Percentiles rank a stretch among this genome's conserved stretches.
Evolutionary conservation across 139 green algal species (phyloP).

Genomic region (Chlorokybus atmophyticus): DNA sequence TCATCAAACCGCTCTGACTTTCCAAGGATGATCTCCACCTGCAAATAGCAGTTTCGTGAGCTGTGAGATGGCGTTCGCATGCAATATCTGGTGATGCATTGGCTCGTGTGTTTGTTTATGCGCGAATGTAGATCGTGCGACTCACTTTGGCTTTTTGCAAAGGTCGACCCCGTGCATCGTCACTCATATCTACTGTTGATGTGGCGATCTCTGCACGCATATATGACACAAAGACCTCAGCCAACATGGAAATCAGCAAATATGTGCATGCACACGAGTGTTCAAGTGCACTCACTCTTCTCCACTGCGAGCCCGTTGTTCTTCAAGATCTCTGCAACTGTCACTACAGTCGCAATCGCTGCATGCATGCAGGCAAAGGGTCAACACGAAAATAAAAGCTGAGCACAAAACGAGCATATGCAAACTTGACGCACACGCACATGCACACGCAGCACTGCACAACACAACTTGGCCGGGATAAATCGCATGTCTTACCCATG

Average conservation of each 20-base stretch:
- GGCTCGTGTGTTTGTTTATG: too few relatives aligned
- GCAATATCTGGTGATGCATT: too few relatives aligned
- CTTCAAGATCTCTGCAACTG: slow-evolving; percentile 76
- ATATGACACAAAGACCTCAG: background rate
- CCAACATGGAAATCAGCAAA: background rate
- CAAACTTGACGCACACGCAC: too few relatives aligned
- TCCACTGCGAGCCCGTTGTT: slow-evolving; percentile 53
- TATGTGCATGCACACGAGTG: background rate
- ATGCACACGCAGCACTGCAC: too few relatives aligned
- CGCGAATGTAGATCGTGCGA: too few relatives aligned
- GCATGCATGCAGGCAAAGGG: background rate
- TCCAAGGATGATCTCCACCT: slow-evolving; percentile 46
- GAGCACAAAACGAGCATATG: background rate
- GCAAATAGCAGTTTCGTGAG: too few relatives aligned
- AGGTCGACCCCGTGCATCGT: slow-evolving; percentile 26
- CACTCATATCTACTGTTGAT: slow-evolving; percentile 17
- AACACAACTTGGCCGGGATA: background rate
- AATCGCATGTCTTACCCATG: slow-evolving; percentile 28
- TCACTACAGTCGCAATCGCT: slow-evolving; percentile 68
- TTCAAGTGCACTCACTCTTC: slow-evolving; percentile 28
- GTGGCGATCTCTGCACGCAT: slow-evolving; percentile 16
- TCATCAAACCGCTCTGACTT: slow-evolving; percentile 59
- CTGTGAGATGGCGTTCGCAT: too few relatives aligned
- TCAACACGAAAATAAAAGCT: background rate
- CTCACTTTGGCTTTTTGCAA: slow-evolving; percentile 53